These are phyloP conservation scores for Alternaria viburni DNA, from an alignment of 2,329 filamentous ascomycete species.

Conservation along the genomic window DNA sequence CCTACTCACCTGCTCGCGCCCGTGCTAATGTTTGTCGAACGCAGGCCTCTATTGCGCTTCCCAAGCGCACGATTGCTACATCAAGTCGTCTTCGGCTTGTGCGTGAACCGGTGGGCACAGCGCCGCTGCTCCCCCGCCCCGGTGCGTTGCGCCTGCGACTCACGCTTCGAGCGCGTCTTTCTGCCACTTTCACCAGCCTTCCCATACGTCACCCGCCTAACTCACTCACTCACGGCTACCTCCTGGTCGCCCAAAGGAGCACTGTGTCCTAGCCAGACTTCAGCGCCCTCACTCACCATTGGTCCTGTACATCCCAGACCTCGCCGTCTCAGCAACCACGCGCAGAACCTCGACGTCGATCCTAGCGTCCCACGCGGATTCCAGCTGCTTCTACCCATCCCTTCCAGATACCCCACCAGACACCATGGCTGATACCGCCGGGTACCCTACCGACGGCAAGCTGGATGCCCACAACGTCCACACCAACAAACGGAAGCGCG, in stretches of 20 bases:
- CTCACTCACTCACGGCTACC: not conserved
- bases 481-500: conserved; percentile 56
- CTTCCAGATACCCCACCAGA: not conserved
- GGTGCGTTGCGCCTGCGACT: conserved; percentile 33
- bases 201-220: conserved; percentile 14
- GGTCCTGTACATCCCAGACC: not conserved
- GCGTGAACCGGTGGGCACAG: conserved; percentile 35
- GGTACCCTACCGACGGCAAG: conserved; percentile 47
- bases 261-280: not conserved
- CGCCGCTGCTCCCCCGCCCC: conserved; percentile 22
- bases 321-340: not conserved
- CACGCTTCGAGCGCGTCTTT: conserved; percentile 28
- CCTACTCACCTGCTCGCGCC: conserved; percentile 32
- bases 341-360: not conserved
- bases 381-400: not conserved
- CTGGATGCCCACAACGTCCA: conserved; percentile 40
- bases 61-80: conserved; percentile 37
- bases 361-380: not conserved
- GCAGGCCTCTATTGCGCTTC: conserved; percentile 32
- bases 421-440: conserved; percentile 47
- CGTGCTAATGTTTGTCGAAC: conserved; percentile 47
- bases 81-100: conserved; percentile 22
- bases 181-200: conserved; percentile 13
- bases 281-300: not conserved
- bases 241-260: not conserved